Percentiles rank a stretch among this genome's conserved stretches.
phyloP scores from a whole-genome alignment of 768 basidiomycete species.

The Phaffia australis region DNA sequence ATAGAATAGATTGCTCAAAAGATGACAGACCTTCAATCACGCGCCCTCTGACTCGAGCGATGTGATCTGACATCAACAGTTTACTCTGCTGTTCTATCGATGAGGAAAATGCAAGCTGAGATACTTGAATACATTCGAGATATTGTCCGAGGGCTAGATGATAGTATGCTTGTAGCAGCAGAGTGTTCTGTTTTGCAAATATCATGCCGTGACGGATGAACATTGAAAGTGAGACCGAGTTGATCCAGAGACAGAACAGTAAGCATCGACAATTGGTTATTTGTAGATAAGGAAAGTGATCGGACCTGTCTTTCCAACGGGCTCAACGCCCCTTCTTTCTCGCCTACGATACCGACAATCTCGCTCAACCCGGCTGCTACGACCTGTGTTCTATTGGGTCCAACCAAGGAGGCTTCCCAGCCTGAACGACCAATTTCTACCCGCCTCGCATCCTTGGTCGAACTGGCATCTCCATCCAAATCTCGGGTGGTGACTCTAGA shows the following conservation, averaged over 20 bases:
- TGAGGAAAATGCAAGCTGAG: neutral
- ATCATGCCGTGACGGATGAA: conserved; percentile 1
- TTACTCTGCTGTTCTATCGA: neutral
- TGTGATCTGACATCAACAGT: conserved; percentile 48
- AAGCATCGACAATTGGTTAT: too few species aligned
- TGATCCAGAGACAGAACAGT: neutral
- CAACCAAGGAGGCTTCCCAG: conserved; percentile 36
- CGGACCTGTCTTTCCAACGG: conserved; percentile 24
- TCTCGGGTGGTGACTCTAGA: conserved; percentile 33
- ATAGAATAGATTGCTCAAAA: neutral
- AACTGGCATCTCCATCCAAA: conserved; percentile 47
- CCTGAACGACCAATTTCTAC: conserved; percentile 48
- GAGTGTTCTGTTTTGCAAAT: conserved; percentile 1
- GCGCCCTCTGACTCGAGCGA: conserved; percentile 61
- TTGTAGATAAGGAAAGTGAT: too few species aligned
- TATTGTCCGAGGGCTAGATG: conserved; percentile 18
- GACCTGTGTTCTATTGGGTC: conserved; percentile 3
- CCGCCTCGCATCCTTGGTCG: conserved; percentile 35
- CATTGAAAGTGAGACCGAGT: neutral
- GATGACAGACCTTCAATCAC: conserved; percentile 59
- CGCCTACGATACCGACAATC: conserved; percentile 9
- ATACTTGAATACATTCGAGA: neutral
- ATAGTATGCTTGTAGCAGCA: conserved; percentile 7
- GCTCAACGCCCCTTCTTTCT: conserved; percentile 19
- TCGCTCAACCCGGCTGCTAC: conserved; percentile 14